Base-by-base conservation (phyloP, 2,329 filamentous ascomycete species). In the Diaporthe citriasiana region DNA sequence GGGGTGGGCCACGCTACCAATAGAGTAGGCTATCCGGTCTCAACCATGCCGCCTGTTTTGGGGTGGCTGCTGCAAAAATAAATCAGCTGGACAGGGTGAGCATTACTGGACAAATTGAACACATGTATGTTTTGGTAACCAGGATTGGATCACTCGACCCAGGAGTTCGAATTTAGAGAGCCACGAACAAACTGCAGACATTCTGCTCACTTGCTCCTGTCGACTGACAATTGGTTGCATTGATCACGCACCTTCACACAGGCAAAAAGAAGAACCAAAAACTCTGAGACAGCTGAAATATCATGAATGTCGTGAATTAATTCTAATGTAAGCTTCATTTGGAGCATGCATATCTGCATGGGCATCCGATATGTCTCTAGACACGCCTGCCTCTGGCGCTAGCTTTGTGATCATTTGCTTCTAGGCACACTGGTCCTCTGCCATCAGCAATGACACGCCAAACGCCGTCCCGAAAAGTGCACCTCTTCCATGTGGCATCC, bases 231-330 rank as follows among this genome's bases (percentile, higher is more conserved):
- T 25, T 27, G 47, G 15, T 17, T 19, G 12, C 25, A 10, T 40
- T 10, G 33, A 45, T 1, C 35, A 22, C 7, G 12, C 17, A 30
- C 19, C 7, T 27, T 27, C 17, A 57, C 40, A 51, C 10, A 19
- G 30, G n/a, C 10, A 33, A 7, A 25, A 25, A 25, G 15, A 15
- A n/a, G 12, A 40, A 19, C 10, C 22, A 22, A 38, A 51, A 40
- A 0, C 9, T 22, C 9, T 7, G 9, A 13, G 13, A 12, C 25
- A 60, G 19, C 25, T 10, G 8, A 8, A n/a, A 22, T 50, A 13
- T 71, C 56, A 30, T 71, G 55, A 71, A 65, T 63, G n/a, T 71
- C 56, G 30, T 71, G 25, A 60, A 71, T 71, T 71, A 71, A 71
- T 53, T 65, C 5, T 56, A 38, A 27, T 30, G 42, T 60, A 63